These are phyloP conservation scores for Chlorencoelia australis DNA, from an alignment of 2,329 filamentous ascomycete genomes.

Conservation along the genomic window DNA sequence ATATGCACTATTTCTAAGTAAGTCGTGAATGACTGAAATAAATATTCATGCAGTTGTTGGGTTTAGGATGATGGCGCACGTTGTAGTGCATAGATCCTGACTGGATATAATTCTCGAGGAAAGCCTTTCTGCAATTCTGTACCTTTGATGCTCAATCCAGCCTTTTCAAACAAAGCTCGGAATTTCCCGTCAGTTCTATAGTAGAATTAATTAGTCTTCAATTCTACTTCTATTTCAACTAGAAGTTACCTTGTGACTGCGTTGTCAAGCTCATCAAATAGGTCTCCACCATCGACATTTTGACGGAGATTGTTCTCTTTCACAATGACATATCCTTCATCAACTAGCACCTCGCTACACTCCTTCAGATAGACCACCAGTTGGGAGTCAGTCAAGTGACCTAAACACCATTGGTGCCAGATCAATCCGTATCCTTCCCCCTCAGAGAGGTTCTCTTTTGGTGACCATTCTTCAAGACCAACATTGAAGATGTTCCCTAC, in stretches of 20 bases:
- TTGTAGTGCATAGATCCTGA: constrained; percentile 64
- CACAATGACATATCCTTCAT: constrained; percentile 52
- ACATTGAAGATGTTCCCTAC: constrained; percentile 56
- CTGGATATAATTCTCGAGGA: constrained; percentile 50
- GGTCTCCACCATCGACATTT: constrained; percentile 46
- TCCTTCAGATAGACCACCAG: constrained; percentile 55
- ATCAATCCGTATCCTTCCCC: constrained; percentile 61
- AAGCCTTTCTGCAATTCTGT: constrained; percentile 67
- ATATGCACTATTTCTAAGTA: too few relatives aligned
- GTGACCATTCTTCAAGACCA: constrained; percentile 64
- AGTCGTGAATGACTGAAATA: too few relatives aligned
- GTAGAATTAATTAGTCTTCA: constrained; percentile 5
- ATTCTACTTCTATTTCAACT: background rate
- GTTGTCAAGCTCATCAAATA: constrained; percentile 67
- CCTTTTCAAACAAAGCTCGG: constrained; percentile 54
- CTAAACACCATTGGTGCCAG: constrained; percentile 87
- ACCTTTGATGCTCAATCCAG: constrained; percentile 57
- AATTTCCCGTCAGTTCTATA: constrained; percentile 62
- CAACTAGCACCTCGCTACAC: constrained; percentile 44
- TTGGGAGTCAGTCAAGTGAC: constrained; percentile 68
- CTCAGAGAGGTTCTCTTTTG: constrained; percentile 27
- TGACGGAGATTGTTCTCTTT: constrained; percentile 61
- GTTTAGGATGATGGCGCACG: too few relatives aligned
- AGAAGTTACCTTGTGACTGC: constrained; percentile 55
- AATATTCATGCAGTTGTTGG: too few relatives aligned